Percentiles rank a stretch among this genome's conserved stretches.
Conservation (phyloP, 208 protist genomes). For the Acanthamoeba sp. region DNA sequence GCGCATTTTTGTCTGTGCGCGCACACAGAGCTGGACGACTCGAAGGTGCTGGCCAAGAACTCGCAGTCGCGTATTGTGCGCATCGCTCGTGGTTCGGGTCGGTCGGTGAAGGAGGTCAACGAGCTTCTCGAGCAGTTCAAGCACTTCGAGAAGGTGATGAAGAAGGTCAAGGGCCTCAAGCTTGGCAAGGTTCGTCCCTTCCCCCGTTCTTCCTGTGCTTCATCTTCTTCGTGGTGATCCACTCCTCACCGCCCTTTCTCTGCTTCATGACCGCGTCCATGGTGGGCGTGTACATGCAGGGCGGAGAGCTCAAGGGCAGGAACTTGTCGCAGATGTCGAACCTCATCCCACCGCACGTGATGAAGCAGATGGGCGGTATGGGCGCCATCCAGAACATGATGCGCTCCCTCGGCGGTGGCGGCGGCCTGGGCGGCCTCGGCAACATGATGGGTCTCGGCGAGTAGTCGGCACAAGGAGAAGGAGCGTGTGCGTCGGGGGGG, state of each 20-base stretch:
- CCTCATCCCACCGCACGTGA: conserved; percentile 85
- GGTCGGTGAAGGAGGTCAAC: conserved; percentile 79
- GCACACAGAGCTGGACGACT: conserved; percentile 79
- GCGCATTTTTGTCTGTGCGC: background rate
- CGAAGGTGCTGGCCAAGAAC: conserved; percentile 77
- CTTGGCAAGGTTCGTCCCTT: background rate
- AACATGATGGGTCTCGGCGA: conserved; percentile 58
- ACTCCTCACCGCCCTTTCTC: background rate
- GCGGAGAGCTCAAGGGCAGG: conserved; percentile 68
- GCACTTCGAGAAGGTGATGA: conserved; percentile 83
- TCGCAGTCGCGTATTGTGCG: conserved; percentile 78
- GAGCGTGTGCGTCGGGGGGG: no score
- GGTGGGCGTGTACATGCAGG: background rate
- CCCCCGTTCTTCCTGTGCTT: background rate
- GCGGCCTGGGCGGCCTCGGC: conserved; percentile 22
- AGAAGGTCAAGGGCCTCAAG: conserved; percentile 81
- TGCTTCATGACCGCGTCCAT: conserved; percentile 28
- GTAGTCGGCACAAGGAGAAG: conserved; percentile 3
- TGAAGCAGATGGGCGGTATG: conserved; percentile 89
- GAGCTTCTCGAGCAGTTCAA: conserved; percentile 87
- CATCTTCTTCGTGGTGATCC: background rate
- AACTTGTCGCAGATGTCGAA: conserved; percentile 79
- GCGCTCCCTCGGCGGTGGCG: conserved; percentile 69
- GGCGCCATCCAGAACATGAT: conserved; percentile 83
- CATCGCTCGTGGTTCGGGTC: conserved; percentile 87